Evolutionary conservation across 2,329 filamentous ascomycete genomes (phyloP), one percentile per base, ranked within the genome.

Genomic region (Nothophoma quercina): DNA sequence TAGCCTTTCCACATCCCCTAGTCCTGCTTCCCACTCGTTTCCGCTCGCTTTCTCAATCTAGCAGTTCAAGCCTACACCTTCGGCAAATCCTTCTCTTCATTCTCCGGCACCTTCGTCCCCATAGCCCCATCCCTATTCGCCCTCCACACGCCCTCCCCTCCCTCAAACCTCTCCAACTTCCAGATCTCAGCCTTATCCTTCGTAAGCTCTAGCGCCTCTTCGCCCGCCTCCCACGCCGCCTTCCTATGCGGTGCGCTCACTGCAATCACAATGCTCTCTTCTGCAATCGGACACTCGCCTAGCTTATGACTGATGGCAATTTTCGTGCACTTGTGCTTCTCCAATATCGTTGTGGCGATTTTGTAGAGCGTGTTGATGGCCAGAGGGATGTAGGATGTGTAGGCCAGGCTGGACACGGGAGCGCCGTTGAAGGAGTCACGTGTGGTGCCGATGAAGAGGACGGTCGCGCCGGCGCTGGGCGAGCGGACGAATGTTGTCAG

Each of bases 171-270:
- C 78, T 98, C 93, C 60, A 86, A 80, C 78, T 97, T 97, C 93
- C 93, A 97, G 33, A 99, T 88, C 79, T 99, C 95, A n/a, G 91
- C 91, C 60, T 82, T 86, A 48, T 84, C 85, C 78, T 98, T 99
- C 69, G 90, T 91, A 71, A 85, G 79, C 78, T 98, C 93, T 52
- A 98, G 77, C 26, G 92, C 89, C 76, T 96, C 91, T 78, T 98
- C 93, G 0, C 90, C 93, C 0, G 89, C 93, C 64, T 79, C 78
- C 93, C 93, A 99, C 5, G 91, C 93, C 12, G 89, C 90, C 63
- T 89, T 84, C 7, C 95, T 82, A 77, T 98, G 95, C 28, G 89
- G 86, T 22, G 90, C 83, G 34, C 90, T 92, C 4, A 97, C 89
- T 1, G 91, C 90, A 64, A 98, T 92, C 48, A 96, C 78, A 56